Conservation (phyloP, 257 asterid species). For the Solanum clarkiae region DNA sequence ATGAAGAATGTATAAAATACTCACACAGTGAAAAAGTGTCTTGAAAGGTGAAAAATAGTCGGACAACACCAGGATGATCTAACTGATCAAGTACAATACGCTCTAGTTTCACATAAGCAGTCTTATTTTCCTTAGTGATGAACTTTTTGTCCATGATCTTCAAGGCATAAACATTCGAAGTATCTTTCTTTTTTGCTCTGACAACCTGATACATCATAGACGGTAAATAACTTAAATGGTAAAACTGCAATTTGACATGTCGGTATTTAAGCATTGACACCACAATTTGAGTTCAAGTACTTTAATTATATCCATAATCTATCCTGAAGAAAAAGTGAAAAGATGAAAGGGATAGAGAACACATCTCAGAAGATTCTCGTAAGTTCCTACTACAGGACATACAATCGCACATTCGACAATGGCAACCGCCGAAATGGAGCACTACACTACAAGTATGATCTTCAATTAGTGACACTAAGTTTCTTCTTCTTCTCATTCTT, state of each 20-base stretch:
- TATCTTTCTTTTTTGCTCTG: conserved; percentile 91
- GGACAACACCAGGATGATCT: conserved; percentile 93
- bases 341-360: not conserved
- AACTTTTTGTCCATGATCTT: conserved; percentile 96
- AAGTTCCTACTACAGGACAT: not conserved
- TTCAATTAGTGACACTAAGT: not conserved
- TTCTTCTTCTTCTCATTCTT: not conserved
- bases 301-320: not conserved
- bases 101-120: conserved; percentile 94
- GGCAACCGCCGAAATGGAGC: not conserved
- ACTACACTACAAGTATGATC: not conserved
- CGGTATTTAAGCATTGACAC: not conserved
- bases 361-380: not conserved
- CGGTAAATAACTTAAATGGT: not conserved
- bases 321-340: not conserved
- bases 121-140: conserved; percentile 96
- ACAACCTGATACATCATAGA: conserved; percentile 58
- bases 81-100: conserved; percentile 96
- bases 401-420: not conserved
- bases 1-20: conserved; percentile 13
- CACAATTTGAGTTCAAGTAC: not conserved
- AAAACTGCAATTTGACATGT: not conserved
- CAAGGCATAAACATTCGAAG: conserved; percentile 77
- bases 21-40: conserved; percentile 90
- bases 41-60: conserved; percentile 86